These are phyloP conservation scores for Termitomyces heimii DNA, from an alignment of 768 basidiomycete species.

Conservation along the genomic window DNA sequence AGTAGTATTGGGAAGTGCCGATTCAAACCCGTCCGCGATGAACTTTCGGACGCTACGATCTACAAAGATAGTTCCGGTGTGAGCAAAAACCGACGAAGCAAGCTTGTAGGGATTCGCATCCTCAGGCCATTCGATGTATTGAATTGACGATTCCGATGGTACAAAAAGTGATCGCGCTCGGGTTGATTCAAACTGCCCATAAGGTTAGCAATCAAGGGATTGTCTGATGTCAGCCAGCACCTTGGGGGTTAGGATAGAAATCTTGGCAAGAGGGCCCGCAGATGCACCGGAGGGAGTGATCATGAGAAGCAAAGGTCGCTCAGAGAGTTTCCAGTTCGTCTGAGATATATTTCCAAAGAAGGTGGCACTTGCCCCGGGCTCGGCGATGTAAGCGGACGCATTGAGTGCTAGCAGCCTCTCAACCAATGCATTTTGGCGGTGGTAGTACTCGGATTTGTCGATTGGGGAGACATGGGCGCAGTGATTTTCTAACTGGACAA, in stretches of 20 bases:
- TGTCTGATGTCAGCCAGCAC: slow-evolving; percentile 8
- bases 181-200: slow-evolving; percentile 54
- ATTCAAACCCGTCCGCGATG: slow-evolving; percentile 56
- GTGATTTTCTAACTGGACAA: slow-evolving; percentile 21
- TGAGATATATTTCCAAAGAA: slow-evolving; percentile 72
- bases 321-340: slow-evolving; percentile 63
- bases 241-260: slow-evolving; percentile 67
- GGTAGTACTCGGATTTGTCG: slow-evolving; percentile 33
- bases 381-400: slow-evolving; percentile 69
- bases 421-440: slow-evolving; percentile 52
- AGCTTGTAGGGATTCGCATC: slow-evolving; percentile 59
- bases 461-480: slow-evolving; percentile 49
- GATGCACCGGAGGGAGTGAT: slow-evolving; percentile 36
- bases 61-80: slow-evolving; percentile 41
- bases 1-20: slow-evolving; percentile 27
- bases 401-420: slow-evolving; percentile 39
- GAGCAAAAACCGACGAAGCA: slow-evolving; percentile 25
- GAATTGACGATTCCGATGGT: slow-evolving; percentile 31
- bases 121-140: slow-evolving; percentile 60
- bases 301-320: slow-evolving; percentile 71
- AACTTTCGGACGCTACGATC: slow-evolving; percentile 60
- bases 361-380: slow-evolving; percentile 66
- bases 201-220: background rate
- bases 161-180: slow-evolving; percentile 59
- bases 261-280: slow-evolving; percentile 27